Evolutionary conservation across 2,329 filamentous ascomycete genomes (phyloP).

Genomic region (Parasarocladium wereldwijsianum): DNA sequence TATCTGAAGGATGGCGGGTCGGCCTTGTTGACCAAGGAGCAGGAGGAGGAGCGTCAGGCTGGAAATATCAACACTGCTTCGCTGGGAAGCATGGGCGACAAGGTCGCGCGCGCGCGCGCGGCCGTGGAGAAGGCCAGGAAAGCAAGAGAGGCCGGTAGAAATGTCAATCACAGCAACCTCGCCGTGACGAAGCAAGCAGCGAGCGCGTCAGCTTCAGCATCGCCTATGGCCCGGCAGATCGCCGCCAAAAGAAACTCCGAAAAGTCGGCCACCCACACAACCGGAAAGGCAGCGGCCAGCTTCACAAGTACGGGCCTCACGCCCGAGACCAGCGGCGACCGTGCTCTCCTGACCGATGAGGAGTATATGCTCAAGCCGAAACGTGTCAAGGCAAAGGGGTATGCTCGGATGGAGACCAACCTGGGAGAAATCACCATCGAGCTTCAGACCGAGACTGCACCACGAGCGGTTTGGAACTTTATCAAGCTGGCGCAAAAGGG

Average conservation of each 20-base stretch:
- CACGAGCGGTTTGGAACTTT: constrained; percentile 95
- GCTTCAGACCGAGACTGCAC: constrained; percentile 79
- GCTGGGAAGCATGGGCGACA: constrained; percentile 62
- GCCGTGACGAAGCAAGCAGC: constrained; percentile 20
- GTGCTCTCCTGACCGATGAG: constrained; percentile 79
- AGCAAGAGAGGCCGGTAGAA: constrained; percentile 47
- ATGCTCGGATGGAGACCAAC: constrained; percentile 78
- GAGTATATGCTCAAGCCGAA: constrained; percentile 92
- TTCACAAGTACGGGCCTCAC: constrained; percentile 93
- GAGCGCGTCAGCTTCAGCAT: constrained; percentile 14
- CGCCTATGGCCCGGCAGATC: constrained; percentile 25
- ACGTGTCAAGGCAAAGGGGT: constrained; percentile 79
- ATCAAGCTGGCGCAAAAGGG: constrained; percentile 74
- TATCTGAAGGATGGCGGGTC: constrained; percentile 71
- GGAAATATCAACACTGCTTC: constrained; percentile 66
- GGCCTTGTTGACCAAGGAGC: constrained; percentile 51
- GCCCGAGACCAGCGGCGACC: constrained; percentile 75
- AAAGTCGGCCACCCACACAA: constrained; percentile 84
- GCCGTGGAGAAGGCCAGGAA: constrained; percentile 82
- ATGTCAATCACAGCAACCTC: constrained; percentile 39
- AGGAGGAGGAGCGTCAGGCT: constrained; percentile 50
- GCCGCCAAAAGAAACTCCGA: constrained; percentile 50
- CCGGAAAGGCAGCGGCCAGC: constrained; percentile 77
- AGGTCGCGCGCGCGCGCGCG: constrained; percentile 82
- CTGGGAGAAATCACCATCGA: constrained; percentile 78